phyloP scores from a whole-genome alignment of 192 early-diverging fungal species.

The Backusella macrospora region DNA sequence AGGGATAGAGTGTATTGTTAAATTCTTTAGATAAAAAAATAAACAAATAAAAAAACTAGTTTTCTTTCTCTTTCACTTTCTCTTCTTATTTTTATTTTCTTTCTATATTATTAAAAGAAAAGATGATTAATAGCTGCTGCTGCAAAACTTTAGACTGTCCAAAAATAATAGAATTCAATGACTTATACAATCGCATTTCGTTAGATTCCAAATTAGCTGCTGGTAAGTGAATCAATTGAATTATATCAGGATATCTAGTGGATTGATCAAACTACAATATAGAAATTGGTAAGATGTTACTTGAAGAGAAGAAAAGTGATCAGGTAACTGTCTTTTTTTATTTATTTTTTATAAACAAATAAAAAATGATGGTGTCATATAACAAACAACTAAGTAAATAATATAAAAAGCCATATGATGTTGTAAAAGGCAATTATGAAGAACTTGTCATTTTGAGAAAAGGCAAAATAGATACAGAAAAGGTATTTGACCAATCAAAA shows the following conservation, averaged over 20 bases:
- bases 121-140: background rate
- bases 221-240: conserved; percentile 3
- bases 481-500: background rate
- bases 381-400: background rate
- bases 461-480: background rate
- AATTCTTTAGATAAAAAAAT: conserved; percentile 7
- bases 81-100: background rate
- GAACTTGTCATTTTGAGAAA: conserved; percentile 1
- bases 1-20: background rate
- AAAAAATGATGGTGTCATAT: background rate
- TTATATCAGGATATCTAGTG: background rate
- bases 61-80: background rate
- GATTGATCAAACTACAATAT: background rate
- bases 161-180: background rate
- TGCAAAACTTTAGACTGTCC: background rate
- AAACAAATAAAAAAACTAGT: too few species aligned
- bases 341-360: background rate
- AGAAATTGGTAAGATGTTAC: conserved; percentile 14
- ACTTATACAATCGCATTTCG: background rate
- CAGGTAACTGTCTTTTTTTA: conserved; percentile 4
- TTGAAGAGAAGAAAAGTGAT: background rate
- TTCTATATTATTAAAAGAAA: background rate
- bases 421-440: conserved; percentile 10
- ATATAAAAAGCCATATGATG: background rate
- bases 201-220: conserved; percentile 19